Evolutionary conservation across 192 early-diverging fungal species (phyloP).

Genomic region (Mortierella claussenii): DNA sequence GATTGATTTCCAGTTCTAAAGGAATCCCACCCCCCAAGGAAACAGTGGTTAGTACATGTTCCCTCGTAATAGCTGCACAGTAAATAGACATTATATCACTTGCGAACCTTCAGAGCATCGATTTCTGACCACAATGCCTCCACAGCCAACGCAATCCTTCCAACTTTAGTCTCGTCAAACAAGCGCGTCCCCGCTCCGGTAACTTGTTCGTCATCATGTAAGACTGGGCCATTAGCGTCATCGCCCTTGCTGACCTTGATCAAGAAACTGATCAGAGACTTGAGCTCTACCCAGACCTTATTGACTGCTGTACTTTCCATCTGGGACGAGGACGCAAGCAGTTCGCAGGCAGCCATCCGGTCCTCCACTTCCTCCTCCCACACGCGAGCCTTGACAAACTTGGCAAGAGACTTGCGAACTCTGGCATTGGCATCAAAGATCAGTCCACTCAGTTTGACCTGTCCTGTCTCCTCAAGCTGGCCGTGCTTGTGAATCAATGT

Average conservation of each 20-base stretch:
- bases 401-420: slow-evolving; percentile 73
- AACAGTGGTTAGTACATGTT: no score
- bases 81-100: not conserved
- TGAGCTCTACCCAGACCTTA: slow-evolving; percentile 57
- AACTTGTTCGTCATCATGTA: not conserved
- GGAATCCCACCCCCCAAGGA: no score
- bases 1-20: slow-evolving; percentile 61
- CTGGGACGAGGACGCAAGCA: slow-evolving; percentile 10
- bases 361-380: slow-evolving; percentile 53
- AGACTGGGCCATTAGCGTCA: slow-evolving; percentile 14
- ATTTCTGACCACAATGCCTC: slow-evolving; percentile 56
- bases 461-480: slow-evolving; percentile 72
- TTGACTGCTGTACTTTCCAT: slow-evolving; percentile 21
- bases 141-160: slow-evolving; percentile 50
- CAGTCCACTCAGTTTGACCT: slow-evolving; percentile 69
- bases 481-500: slow-evolving; percentile 58
- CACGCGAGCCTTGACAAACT: slow-evolving; percentile 63
- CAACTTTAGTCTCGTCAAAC: slow-evolving; percentile 53
- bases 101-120: slow-evolving; percentile 36
- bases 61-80: no score
- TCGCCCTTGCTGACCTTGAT: slow-evolving; percentile 45
- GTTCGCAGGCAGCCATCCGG: slow-evolving; percentile 30
- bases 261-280: slow-evolving; percentile 58
- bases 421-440: slow-evolving; percentile 77
- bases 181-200: slow-evolving; percentile 11